These are phyloP conservation scores for Plasmodium gallinaceum DNA, from an alignment of 169 alveolate species.

Conservation along the genomic window DNA sequence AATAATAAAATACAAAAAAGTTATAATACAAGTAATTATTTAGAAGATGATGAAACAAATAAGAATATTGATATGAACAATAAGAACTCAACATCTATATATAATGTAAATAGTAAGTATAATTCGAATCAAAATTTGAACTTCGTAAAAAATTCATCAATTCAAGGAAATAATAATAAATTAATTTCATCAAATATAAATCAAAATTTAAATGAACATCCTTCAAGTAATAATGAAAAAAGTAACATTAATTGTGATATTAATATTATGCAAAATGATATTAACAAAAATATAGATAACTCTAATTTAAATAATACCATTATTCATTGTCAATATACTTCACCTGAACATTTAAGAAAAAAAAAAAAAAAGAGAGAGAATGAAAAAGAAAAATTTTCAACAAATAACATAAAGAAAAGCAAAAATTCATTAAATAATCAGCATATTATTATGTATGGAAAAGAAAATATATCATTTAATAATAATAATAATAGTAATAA, in stretches of 20 bases:
- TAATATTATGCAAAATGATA: neutral
- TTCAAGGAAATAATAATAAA: neutral
- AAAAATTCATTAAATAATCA: no score
- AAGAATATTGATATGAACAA: neutral
- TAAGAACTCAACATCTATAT: neutral
- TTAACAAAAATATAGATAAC: no score
- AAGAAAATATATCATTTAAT: neutral
- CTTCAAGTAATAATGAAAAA: neutral
- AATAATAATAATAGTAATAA: neutral
- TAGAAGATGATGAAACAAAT: neutral
- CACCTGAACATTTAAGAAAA: constrained; percentile 2
- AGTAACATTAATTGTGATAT: neutral
- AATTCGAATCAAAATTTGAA: neutral
- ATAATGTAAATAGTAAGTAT: neutral
- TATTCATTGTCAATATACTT: no score
- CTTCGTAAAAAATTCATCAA: neutral
- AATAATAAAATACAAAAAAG: neutral
- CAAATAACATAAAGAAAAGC: no score
- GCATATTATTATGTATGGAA: no score
- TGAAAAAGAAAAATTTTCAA: no score
- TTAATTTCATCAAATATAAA: neutral
- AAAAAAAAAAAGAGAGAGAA: constrained; percentile 7
- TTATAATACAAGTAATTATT: neutral
- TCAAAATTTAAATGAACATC: neutral
- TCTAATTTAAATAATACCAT: no score